Conservation (phyloP, 345 rosid species). For the Passiflora organensis region DNA sequence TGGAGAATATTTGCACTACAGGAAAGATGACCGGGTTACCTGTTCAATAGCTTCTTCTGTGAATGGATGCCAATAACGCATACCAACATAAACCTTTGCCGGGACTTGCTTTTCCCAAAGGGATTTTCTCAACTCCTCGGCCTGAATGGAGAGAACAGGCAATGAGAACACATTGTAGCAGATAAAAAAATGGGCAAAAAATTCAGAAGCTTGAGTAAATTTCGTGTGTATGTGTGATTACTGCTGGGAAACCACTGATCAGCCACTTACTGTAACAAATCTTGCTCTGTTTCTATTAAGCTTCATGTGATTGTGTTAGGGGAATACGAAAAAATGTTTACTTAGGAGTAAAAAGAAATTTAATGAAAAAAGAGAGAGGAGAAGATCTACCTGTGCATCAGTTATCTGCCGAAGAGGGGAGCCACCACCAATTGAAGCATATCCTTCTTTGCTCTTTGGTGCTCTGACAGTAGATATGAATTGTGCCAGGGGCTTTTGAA, state of each 20-base stretch:
- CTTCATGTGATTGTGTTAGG: not conserved
- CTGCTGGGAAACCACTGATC: not conserved
- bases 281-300: not conserved
- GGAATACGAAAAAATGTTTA: not conserved
- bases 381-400: slow-evolving; percentile 65
- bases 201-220: not conserved
- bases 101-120: slow-evolving; percentile 82
- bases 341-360: not conserved
- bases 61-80: slow-evolving; percentile 99
- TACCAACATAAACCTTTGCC: slow-evolving; percentile 92
- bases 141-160: slow-evolving; percentile 38
- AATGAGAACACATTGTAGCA: slow-evolving; percentile 2
- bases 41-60: slow-evolving; percentile 97
- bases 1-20: not conserved
- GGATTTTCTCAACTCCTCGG: slow-evolving; percentile 80
- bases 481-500: slow-evolving; percentile 94
- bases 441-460: slow-evolving; percentile 99
- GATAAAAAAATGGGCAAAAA: slow-evolving; percentile 9
- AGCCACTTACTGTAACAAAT: not conserved
- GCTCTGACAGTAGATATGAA: slow-evolving; percentile 85
- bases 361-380: not conserved
- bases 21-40: slow-evolving; percentile 36
- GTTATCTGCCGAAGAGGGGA: slow-evolving; percentile 91
- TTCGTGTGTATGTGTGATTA: not conserved
- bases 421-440: slow-evolving; percentile 96